Conservation (phyloP, 208 protist genomes). For the Trypanosoma melophagium region DNA sequence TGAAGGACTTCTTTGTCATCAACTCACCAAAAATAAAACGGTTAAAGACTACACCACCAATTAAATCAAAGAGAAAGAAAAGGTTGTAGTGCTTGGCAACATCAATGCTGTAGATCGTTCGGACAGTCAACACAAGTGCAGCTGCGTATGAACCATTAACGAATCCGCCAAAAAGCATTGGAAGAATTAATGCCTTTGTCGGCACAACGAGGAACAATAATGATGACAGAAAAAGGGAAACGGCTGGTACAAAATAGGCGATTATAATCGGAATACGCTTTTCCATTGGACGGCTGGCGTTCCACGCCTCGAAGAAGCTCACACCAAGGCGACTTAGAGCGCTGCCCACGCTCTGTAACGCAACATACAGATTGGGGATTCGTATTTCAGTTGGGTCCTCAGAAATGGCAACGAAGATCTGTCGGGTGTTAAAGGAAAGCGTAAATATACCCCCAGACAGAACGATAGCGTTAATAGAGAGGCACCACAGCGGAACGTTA, state of each 20-base stretch:
- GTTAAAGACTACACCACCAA: constrained; percentile 47
- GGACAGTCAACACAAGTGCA: constrained; percentile 37
- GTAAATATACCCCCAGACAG: constrained; percentile 34
- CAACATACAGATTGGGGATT: constrained; percentile 36
- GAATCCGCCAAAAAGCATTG: constrained; percentile 41
- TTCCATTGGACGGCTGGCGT: constrained; percentile 31
- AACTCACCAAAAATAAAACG: constrained; percentile 52
- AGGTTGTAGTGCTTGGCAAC: constrained; percentile 57
- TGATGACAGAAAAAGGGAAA: constrained; percentile 28
- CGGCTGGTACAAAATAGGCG: constrained; percentile 37
- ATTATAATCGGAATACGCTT: constrained; percentile 34
- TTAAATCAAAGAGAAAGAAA: constrained; percentile 44
- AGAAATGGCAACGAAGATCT: constrained; percentile 43
- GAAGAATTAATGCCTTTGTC: constrained; percentile 31
- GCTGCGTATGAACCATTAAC: constrained; percentile 45
- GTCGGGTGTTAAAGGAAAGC: constrained; percentile 36
- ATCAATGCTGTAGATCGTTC: constrained; percentile 50
- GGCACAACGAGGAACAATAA: constrained; percentile 42
- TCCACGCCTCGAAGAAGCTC: constrained; percentile 39
- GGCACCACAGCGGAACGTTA: constrained; percentile 37
- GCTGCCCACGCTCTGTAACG: constrained; percentile 42
- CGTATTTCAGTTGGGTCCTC: constrained; percentile 27
- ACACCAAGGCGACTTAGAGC: constrained; percentile 39
- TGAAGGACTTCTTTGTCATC: constrained; percentile 40
- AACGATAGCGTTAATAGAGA: constrained; percentile 44